A percentile compares a stretch with the other conserved stretches of the same genome.
phyloP scores from a whole-genome alignment of 108 stramenopile genomes.

The Fragilaria crotonensis region DNA sequence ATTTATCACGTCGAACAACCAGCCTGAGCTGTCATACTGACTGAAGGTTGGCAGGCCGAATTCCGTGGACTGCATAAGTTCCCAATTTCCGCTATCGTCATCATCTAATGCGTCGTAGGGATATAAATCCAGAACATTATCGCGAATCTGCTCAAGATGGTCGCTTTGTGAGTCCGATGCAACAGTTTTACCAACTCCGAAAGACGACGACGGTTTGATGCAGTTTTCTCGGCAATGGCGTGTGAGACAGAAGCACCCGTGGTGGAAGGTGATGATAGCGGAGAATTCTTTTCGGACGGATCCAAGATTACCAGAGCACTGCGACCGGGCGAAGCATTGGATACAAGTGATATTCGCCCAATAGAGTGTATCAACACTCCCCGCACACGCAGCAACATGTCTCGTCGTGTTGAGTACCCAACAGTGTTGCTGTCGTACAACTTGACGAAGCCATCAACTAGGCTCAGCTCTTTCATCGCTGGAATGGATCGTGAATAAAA shows the following conservation, averaged over 20 bases:
- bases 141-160: constrained; percentile 24
- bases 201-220: no score
- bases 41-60: no score
- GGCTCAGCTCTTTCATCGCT: constrained; percentile 63
- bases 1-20: no score
- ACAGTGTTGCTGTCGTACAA: constrained; percentile 55
- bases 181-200: not conserved
- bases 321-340: constrained; percentile 28
- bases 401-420: constrained; percentile 55
- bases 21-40: no score
- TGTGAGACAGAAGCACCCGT: no score
- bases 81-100: no score
- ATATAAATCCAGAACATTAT: constrained; percentile 36
- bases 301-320: constrained; percentile 16
- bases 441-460: constrained; percentile 79
- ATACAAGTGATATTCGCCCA: constrained; percentile 65
- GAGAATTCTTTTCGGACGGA: not conserved
- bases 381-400: constrained; percentile 53
- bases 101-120: constrained; percentile 15
- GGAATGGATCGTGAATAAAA: constrained; percentile 67
- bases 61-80: no score
- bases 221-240: no score
- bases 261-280: not conserved
- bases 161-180: not conserved
- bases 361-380: constrained; percentile 68